A percentile compares a stretch with the other conserved stretches of the same genome.
phyloP scores from a whole-genome alignment of 176 grass and related monocot species.

The Aegilops longissima region DNA sequence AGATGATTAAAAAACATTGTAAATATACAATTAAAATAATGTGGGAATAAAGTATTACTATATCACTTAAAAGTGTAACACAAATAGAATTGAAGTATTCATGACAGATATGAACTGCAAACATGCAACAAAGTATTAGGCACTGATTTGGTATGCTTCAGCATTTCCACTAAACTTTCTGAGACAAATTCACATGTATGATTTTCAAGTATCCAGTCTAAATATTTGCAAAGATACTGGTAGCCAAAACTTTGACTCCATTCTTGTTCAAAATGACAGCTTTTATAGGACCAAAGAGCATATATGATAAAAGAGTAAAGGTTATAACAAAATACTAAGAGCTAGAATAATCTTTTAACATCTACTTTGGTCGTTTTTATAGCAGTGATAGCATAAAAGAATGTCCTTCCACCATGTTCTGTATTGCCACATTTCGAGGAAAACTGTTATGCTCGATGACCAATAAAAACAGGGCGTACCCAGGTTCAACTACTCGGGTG shows the following conservation, averaged over 20 bases:
- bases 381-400: not conserved
- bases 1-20: conserved; percentile 5
- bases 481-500: too few species aligned
- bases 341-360: not conserved
- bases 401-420: not conserved
- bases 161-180: not conserved
- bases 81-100: not conserved
- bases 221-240: not conserved
- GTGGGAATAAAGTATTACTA: not conserved
- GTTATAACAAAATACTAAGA: not conserved
- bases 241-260: not conserved
- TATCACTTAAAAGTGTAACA: not conserved
- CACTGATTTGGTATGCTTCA: not conserved
- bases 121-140: not conserved
- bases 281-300: not conserved
- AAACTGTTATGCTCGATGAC: not conserved
- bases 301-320: not conserved
- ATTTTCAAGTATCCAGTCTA: not conserved
- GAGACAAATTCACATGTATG: not conserved
- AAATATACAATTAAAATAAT: not conserved
- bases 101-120: not conserved
- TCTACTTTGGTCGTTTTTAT: not conserved
- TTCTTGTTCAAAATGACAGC: not conserved
- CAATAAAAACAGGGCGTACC: not conserved
- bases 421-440: not conserved